Evolutionary conservation across 371 early-diverging fungal species (phyloP), one percentile per base, ranked within the genome.

Genomic region (Dichotomocladium elegans): DNA sequence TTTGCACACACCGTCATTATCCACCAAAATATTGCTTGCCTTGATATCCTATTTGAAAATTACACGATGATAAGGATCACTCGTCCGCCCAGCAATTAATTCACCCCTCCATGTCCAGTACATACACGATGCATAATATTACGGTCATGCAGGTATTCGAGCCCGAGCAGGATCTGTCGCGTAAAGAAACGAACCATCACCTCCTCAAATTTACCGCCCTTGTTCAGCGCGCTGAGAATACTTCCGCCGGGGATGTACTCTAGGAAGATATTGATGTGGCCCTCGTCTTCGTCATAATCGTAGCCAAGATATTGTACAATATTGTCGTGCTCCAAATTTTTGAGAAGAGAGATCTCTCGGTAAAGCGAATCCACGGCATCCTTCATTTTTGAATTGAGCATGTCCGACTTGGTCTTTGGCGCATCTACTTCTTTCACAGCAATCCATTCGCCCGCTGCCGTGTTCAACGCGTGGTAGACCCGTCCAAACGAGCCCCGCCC

Each of bases 181-280:
- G 93, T 84, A 55, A 95, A 87, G 44, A 85, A 88, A 47, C 88
- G 81, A 10, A 91, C 87, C 14, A 98, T 66, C 9, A 79, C 73
- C 54, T 89, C 90, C 29, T 90, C 89, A 64, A 95, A 94, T 40
- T 81, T 80, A 6, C 97, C 97, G 62, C 82, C 89, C 51, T 81
- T 83, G 10, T 84, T 81, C 35, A 95, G 68, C 47, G 91, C 73
- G 25, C 91, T 87, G 0, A 92, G 83, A 41, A 99, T 88, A 35
- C 95, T 93, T 3, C 98, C 98, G 52, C 99, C 99, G 26, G 97
- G 89, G 15, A 98, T 94, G 70, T 99, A 99, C 70, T 99, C 98
- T 44, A 99, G 66, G 55, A 99, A 96, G 56, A 99, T 95, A 63
- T 92, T 89, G 51, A 96, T 75, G 42, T 80, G 76, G 4, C 80